Base-by-base conservation (phyloP, 192 early-diverging fungal genomes). In the Umbelopsis sp. region DNA sequence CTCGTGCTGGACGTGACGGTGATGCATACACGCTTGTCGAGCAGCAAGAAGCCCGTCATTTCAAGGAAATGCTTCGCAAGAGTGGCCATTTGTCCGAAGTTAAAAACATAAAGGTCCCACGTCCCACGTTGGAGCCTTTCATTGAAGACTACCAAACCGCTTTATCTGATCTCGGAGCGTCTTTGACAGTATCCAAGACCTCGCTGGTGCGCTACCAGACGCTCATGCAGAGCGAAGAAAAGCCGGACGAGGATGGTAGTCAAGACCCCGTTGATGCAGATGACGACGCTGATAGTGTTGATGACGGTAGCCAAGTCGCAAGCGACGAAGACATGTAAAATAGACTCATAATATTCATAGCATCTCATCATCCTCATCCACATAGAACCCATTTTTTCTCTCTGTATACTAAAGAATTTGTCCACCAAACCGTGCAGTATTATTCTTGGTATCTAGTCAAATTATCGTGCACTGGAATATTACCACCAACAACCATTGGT, bases 1-100 rank as follows among this genome's bases (percentile, higher is more conserved):
- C 94, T 13, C 87, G 96, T 71, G 95, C 96, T 7, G 96, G 94
- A 9, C 80, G 91, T 23, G 79, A 87, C n/a, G 96, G 96, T 27
- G 74, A 81, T 7, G 93, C 93, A 0, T 92, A 91, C 61, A 91
- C 91, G 3, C 69, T 94, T 35, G 86, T 93, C 2, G 92, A 87
- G 44, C 78, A 74, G 50, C 81, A 91, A 71, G 91, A 93, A 69
- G 87, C 82, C 4, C 75, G 82, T 33, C 84, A 91, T 67, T 94
- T 94, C 69, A 91, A 89, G 64, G 81, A 87, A 66, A 92, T 94
- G 87, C 77, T 92, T 55, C 75, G 77, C 47, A 82, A 90, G 45
- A 80, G 84, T 23, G 86, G 85, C 0, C 92, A 92, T 72, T 86
- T 76, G 37, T 79, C 80, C 8, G 78, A 82, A 64, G 75, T 93